Base-by-base conservation (phyloP, 257 asterid genomes). In the Henckelia pumila region DNA sequence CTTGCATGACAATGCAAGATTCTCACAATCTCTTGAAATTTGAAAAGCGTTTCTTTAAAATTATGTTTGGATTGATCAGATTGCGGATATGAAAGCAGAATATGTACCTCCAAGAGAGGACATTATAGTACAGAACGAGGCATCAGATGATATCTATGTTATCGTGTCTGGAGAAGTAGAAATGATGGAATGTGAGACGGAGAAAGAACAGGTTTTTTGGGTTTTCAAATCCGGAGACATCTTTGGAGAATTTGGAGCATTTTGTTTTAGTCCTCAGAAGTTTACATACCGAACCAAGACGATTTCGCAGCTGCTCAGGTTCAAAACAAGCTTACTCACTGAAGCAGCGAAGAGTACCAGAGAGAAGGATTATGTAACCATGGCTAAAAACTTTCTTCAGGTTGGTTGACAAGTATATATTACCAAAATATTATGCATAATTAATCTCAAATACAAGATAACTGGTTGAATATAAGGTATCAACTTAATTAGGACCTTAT, bases 161-260 rank as follows among this genome's bases (percentile, higher is more conserved):
- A 85, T 93, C 37, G 97, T 88, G 59, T 93, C 97, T 0, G 99
- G 99, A 33, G 95, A 93, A 65, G 95, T 93, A 16, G 96, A 93
- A 61, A 88, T 90, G 82, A 75, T 93, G 4, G 92, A 85, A 6
- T 71, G 79, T 50, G 95, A 77, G 33, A 64, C 66, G 78, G 95
- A 90, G 59, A 82, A 73, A 61, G 97, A 93, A 71, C 73, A 28
- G 1, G 80, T 73, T 1, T 73, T 90, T 4, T 79, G 96, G 88
- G 77, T 72, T 6, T 79, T 83, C 44, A 72, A 72, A 21, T 71
- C 89, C 0, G 95, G 95, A 0, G 97, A 87, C 19, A 78, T 93
- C 78, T 85, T 93, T 29, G 99, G 97, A 17, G 99, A 90, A 75
- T 89, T 88, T 1, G 96, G 95, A 21, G 96, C 95, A 0, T 76